These are phyloP conservation scores for Gossypium turneri DNA, from an alignment of 345 rosid genomes.

Conservation along the genomic window DNA sequence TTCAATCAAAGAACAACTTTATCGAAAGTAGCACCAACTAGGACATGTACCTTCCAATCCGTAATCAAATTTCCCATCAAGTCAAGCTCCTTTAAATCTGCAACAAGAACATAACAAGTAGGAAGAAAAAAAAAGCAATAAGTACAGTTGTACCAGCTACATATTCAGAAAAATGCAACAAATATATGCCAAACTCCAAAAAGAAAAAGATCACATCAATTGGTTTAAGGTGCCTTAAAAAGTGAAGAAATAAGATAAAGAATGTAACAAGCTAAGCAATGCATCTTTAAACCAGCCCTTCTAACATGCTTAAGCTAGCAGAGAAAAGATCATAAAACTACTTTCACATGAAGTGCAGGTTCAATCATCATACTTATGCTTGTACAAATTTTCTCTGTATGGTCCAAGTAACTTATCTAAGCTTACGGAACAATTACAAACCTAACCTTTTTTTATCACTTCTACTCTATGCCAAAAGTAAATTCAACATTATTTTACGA, in stretches of 20 bases:
- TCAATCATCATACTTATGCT: not conserved
- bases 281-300: conserved; percentile 1
- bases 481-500: not conserved
- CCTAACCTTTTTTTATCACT: not conserved
- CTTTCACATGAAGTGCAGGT: not conserved
- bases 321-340: not conserved
- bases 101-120: conserved; percentile 18
- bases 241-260: conserved; percentile 1
- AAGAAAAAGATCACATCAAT: not conserved
- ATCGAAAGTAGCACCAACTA: conserved; percentile 6
- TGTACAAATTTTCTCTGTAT: not conserved
- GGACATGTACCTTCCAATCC: conserved; percentile 67
- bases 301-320: not conserved
- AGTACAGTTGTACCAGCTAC: not conserved
- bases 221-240: not conserved
- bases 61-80: conserved; percentile 87
- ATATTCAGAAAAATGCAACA: not conserved
- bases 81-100: conserved; percentile 81
- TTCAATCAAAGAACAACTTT: not conserved
- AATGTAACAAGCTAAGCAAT: not conserved
- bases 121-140: not conserved
- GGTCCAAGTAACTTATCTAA: not conserved
- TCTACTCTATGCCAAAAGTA: not conserved
- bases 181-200: not conserved
- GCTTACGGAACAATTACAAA: not conserved